Conservation (phyloP, 1,139 yeast genomes). For the Yamadazyma diospyri region DNA sequence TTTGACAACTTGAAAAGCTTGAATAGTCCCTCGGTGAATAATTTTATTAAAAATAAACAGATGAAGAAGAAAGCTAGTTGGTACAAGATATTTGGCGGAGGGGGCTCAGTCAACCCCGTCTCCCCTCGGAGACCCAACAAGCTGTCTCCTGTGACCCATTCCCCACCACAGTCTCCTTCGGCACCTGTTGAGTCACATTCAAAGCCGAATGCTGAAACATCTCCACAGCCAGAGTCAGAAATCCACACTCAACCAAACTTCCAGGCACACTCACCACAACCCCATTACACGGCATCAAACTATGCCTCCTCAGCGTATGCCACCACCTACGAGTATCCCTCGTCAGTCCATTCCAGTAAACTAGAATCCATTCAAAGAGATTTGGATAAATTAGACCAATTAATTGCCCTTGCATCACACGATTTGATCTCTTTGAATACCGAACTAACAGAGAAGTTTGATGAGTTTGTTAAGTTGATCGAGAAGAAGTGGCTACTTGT, state of each 20-base stretch:
- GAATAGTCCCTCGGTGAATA: conserved; percentile 40
- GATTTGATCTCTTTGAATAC: conserved; percentile 36
- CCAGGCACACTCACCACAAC: neutral
- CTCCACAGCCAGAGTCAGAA: neutral
- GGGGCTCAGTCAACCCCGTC: neutral
- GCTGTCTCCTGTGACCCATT: no score
- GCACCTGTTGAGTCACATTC: neutral
- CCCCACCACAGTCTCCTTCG: neutral
- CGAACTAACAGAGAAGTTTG: conserved; percentile 28
- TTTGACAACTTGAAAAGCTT: conserved; percentile 30
- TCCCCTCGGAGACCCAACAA: neutral
- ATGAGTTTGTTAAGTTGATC: conserved; percentile 29
- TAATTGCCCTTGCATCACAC: conserved; percentile 33
- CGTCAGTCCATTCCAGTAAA: conserved; percentile 13
- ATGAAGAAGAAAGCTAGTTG: conserved; percentile 32
- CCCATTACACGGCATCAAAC: neutral
- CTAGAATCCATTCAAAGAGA: conserved; percentile 39
- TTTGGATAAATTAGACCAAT: conserved; percentile 39
- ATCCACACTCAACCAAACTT: neutral
- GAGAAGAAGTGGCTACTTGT: conserved; percentile 41
- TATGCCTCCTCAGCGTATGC: neutral
- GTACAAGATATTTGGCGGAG: conserved; percentile 47
- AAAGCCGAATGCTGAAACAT: no score
- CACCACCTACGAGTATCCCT: neutral
- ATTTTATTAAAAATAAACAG: conserved; percentile 28